Conservation (phyloP, 768 basidiomycete genomes). For the Pleurotus cornucopiae region DNA sequence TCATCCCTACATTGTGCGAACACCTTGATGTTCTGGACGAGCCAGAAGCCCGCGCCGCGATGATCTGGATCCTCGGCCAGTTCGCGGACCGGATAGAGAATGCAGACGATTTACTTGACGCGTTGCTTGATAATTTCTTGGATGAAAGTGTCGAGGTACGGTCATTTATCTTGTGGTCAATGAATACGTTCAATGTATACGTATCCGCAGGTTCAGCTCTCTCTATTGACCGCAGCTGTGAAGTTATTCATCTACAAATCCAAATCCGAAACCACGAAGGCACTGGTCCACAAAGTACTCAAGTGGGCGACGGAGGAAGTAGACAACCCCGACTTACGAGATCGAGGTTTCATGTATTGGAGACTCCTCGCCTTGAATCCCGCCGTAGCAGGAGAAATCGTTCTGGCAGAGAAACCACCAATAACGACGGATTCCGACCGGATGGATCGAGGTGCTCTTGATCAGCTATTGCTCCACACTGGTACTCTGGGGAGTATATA, state of each 20-base stretch:
- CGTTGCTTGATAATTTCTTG: slow-evolving; percentile 80
- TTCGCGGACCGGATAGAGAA: slow-evolving; percentile 95
- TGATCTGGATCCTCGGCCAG: slow-evolving; percentile 98
- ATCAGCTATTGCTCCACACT: slow-evolving; percentile 91
- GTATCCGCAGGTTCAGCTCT: slow-evolving; percentile 78
- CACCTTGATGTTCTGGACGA: slow-evolving; percentile 91
- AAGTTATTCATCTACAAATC: slow-evolving; percentile 94
- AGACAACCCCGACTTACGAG: slow-evolving; percentile 96
- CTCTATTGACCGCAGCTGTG: slow-evolving; percentile 89
- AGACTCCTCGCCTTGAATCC: slow-evolving; percentile 93
- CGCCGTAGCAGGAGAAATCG: slow-evolving; percentile 81
- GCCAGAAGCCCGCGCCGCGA: slow-evolving; percentile 93
- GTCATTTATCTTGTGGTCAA: slow-evolving; percentile 8
- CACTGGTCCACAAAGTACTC: slow-evolving; percentile 89
- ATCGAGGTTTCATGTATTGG: slow-evolving; percentile 99
- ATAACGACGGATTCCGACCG: slow-evolving; percentile 98
- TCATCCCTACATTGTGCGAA: slow-evolving; percentile 91
- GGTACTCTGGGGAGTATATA: slow-evolving; percentile 95
- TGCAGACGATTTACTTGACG: slow-evolving; percentile 92
- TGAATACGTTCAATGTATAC: not conserved
- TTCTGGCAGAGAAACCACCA: slow-evolving; percentile 88
- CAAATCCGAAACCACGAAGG: slow-evolving; percentile 77
- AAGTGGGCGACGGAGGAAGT: slow-evolving; percentile 98
- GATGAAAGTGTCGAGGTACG: slow-evolving; percentile 91
- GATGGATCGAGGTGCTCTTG: slow-evolving; percentile 95